Evolutionary conservation across 257 asterid species (phyloP), one percentile per base, ranked within the genome.

Genomic region (Solanum tacnaense): DNA sequence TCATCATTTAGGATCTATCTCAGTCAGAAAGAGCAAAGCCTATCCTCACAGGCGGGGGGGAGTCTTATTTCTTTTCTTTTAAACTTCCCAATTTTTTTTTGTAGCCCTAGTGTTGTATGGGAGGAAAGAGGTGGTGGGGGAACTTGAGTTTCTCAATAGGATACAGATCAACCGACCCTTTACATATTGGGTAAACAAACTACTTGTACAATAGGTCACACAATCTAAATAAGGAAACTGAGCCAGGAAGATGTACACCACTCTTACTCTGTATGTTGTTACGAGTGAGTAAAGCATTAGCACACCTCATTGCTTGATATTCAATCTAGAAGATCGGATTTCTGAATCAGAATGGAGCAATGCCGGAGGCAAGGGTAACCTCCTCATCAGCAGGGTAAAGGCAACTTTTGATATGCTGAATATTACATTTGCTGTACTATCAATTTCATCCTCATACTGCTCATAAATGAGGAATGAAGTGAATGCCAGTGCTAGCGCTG

Each of bases 371-470:
- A 83, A 58, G 29, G 86, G 91, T 39, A 87, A 83, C 56, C 58
- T 68, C 86, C 67, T 83, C 31, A 84, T 87, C 89, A 83, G 88
- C n/a, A 62, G 87, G 12, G 71, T 74, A 74, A 86, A 41, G 29
- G 46, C 86, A 73, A 74, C 72, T 83, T 27, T 58, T 6, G 44
- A 85, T 62, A 73, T 79, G 87, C 86, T 88, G 88, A 83, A 84
- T 23, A 65, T 35, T 27, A 87, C 52, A 60, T 52, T 20, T 35
- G 85, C 87, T 27, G 81, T 84, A 84, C 89, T 92, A 76, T 95
- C 98, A 44, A 97, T 89, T 90, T 93, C 98, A 90, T 89, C 94
- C 92, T 95, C 98, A 15, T 94, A 97, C 93, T 97, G 99, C 91
- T 96, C 99, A 67, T 93, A 97, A 49, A 95, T 91, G 87, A 93